These are phyloP conservation scores for Suhomyces tanzawaensis DNA, from an alignment of 805 yeast genomes.

Conservation along the genomic window DNA sequence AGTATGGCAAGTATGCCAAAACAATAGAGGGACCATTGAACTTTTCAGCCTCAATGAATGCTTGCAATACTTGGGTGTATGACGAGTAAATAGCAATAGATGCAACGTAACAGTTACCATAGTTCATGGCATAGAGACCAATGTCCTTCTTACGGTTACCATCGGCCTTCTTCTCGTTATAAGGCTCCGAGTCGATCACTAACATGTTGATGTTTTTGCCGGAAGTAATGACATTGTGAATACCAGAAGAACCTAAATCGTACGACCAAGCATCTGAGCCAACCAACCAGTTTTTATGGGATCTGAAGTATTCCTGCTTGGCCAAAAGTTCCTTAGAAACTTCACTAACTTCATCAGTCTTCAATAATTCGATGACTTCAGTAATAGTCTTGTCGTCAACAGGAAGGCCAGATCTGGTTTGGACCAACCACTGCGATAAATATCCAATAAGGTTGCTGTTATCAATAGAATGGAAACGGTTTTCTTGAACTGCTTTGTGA, in stretches of 20 bases:
- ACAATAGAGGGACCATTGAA: constrained; percentile 90
- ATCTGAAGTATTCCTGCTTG: constrained; percentile 43
- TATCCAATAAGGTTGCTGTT: constrained; percentile 51
- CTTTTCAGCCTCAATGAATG: constrained; percentile 84
- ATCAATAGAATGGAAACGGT: constrained; percentile 41
- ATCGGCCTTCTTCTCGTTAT: constrained; percentile 37
- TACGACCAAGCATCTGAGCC: constrained; percentile 97
- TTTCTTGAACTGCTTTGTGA: constrained; percentile 44
- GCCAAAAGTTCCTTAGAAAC: constrained; percentile 47
- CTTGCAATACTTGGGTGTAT: constrained; percentile 87
- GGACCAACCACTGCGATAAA: constrained; percentile 70
- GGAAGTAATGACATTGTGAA: constrained; percentile 77
- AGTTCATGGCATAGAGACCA: constrained; percentile 93
- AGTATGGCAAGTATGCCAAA: constrained; percentile 83
- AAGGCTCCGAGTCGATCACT: constrained; percentile 83
- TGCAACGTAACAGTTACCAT: constrained; percentile 85
- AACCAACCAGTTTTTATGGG: constrained; percentile 71
- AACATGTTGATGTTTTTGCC: constrained; percentile 79
- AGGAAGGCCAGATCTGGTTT: constrained; percentile 37
- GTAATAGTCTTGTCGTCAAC: constrained; percentile 23
- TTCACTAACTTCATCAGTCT: constrained; percentile 36
- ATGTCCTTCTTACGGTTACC: constrained; percentile 79
- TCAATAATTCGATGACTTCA: constrained; percentile 37
- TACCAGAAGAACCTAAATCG: constrained; percentile 88
- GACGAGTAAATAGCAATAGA: constrained; percentile 92